These are phyloP conservation scores for Vigna unguiculata DNA, from an alignment of 306 rosid genomes.

Conservation along the genomic window DNA sequence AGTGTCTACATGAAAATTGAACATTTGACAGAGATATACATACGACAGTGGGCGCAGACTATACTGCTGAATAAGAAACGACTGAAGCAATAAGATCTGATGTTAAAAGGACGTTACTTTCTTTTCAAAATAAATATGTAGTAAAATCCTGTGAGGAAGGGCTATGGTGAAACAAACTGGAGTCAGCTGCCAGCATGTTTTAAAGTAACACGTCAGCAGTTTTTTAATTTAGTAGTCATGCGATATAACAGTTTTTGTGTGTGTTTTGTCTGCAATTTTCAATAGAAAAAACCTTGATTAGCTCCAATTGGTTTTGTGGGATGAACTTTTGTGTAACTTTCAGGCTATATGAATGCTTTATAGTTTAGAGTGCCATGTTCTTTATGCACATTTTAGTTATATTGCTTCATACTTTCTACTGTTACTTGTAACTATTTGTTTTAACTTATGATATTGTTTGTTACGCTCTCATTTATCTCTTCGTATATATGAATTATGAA, in stretches of 20 bases:
- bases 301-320: constrained; percentile 28
- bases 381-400: constrained; percentile 20
- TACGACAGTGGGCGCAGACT: background rate
- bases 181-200: constrained; percentile 13
- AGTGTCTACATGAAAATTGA: background rate
- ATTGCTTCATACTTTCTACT: background rate
- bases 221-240: background rate
- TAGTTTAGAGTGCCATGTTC: background rate
- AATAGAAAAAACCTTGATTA: background rate
- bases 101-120: background rate
- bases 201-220: constrained; percentile 10
- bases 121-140: constrained; percentile 7
- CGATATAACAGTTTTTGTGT: background rate
- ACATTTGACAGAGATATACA: background rate
- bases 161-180: background rate
- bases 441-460: constrained; percentile 1
- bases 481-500: background rate
- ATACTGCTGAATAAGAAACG: background rate
- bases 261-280: background rate
- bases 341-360: constrained; percentile 1
- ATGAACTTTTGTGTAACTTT: constrained; percentile 18
- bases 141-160: background rate
- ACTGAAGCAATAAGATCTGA: background rate
- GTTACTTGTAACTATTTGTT: background rate
- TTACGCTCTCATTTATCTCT: constrained; percentile 9